These are phyloP conservation scores for Scheffersomyces titani DNA, from an alignment of 1,139 yeast genomes.

Conservation along the genomic window DNA sequence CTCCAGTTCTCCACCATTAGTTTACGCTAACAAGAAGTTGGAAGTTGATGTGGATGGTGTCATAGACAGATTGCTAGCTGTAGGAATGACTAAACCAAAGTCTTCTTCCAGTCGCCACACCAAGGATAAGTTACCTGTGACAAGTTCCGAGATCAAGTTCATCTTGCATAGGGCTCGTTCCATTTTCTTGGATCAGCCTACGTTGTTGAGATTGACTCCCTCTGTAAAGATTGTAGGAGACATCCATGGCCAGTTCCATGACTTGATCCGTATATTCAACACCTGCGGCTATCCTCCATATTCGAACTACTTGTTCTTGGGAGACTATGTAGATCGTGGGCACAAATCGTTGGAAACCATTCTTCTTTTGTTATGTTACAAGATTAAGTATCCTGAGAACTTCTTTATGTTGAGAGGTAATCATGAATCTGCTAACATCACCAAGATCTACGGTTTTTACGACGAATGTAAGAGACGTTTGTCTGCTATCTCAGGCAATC, in stretches of 20 bases:
- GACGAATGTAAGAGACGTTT: constrained; percentile 84
- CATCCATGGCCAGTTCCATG: constrained; percentile 82
- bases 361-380: constrained; percentile 67
- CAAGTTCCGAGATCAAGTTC: constrained; percentile 58
- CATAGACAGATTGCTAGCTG: constrained; percentile 53
- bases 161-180: constrained; percentile 70
- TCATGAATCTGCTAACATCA: constrained; percentile 82
- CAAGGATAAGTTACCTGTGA: constrained; percentile 45
- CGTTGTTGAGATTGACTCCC: constrained; percentile 71
- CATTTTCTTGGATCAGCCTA: constrained; percentile 75
- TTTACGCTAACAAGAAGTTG: constrained; percentile 16
- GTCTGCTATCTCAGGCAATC: constrained; percentile 46
- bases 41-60: constrained; percentile 55
- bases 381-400: constrained; percentile 80
- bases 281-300: constrained; percentile 81
- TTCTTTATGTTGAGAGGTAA: constrained; percentile 83
- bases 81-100: constrained; percentile 33
- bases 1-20: constrained; percentile 30
- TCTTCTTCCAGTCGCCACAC: constrained; percentile 21
- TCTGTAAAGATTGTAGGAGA: constrained; percentile 89
- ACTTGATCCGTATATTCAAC: constrained; percentile 71
- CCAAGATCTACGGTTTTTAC: constrained; percentile 83
- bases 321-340: constrained; percentile 88
- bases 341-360: constrained; percentile 82
- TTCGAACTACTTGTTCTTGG: constrained; percentile 75